Base-by-base conservation (phyloP, 2,329 filamentous ascomycete species). In the Epicoccum sorghinum region DNA sequence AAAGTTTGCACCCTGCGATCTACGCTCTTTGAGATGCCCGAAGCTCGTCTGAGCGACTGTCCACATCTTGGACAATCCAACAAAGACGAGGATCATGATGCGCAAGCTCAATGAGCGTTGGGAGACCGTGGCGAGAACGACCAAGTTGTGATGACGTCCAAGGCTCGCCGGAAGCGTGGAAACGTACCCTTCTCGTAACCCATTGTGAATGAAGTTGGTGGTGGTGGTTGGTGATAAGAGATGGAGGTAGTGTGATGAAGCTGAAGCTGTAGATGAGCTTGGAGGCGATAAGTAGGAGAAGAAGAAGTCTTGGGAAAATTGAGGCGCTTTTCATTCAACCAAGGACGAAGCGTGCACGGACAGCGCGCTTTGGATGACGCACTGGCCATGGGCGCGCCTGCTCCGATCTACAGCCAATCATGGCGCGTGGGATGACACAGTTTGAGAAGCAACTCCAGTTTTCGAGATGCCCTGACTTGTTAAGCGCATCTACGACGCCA, bases 131-230 rank as follows among this genome's bases (percentile, higher is more conserved):
- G 47, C 59, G 65, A 67, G 59, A 59, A 60, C 12, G 42, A 62
- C 36, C 47, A 41, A 35, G 41, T 64, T 60, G 52, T 25, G 54
- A 70, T 71, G 69, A 68, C 71, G 66, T 72, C 61, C 61, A 61
- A 42, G 61, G 62, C 57, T 33, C 30, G 44, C 18, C 35, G 18
- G 12, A 6, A 56, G 42, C 46, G 56, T 47, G 55, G 50, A 52
- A 65, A 73, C 74, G 52, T 74, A 76, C 74, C 74, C 46, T 62
- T 49, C 63, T 72, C 71, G 69, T 73, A 72, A 69, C 72, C 73
- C 74, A 76, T 76, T 70, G 55, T 75, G 71, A 63, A 47, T 60
- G 60, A 56, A 61, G 37, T 55, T 59, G 42, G 61, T 46, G 52
- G 51, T 52, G 59, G 48, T 35, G 48, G 40, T 46, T 54, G 57